phyloP scores from a whole-genome alignment of 129 eudicot species.

The Sambucus nigra region DNA sequence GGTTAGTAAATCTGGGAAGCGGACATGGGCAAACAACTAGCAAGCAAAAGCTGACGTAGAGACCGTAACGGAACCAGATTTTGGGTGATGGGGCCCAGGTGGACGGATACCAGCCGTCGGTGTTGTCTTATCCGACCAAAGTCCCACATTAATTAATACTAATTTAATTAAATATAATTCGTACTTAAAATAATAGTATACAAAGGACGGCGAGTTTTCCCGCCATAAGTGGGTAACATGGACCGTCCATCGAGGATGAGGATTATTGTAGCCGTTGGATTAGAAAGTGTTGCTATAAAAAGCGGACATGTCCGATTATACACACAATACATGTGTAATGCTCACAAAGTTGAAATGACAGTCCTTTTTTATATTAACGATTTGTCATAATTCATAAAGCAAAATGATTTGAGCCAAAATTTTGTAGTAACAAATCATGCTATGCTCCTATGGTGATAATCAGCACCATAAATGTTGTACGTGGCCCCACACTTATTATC shows the following conservation, averaged over 20 bases:
- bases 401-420: neutral
- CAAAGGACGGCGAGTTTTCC: slow-evolving; percentile 11
- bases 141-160: no score
- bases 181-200: no score
- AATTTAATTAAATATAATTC: no score
- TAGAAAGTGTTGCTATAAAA: neutral
- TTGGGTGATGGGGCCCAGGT: slow-evolving; percentile 21
- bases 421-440: neutral
- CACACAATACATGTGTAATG: slow-evolving; percentile 2
- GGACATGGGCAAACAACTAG: neutral
- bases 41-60: neutral
- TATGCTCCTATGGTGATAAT: neutral
- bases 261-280: neutral
- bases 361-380: neutral
- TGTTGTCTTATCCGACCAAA: slow-evolving; percentile 23
- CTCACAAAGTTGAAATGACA: slow-evolving; percentile 7
- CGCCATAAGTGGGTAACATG: slow-evolving; percentile 17
- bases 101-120: slow-evolving; percentile 20
- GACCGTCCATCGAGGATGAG: slow-evolving; percentile 13
- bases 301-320: neutral
- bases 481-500: neutral
- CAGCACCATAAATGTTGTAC: neutral
- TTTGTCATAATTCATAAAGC: neutral
- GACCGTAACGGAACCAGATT: slow-evolving; percentile 13
- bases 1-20: neutral